Percentiles rank a stretch among this genome's conserved stretches.
Evolutionary conservation across 2,329 filamentous ascomycete genomes (phyloP).

Genomic region (Myotisia sp.): DNA sequence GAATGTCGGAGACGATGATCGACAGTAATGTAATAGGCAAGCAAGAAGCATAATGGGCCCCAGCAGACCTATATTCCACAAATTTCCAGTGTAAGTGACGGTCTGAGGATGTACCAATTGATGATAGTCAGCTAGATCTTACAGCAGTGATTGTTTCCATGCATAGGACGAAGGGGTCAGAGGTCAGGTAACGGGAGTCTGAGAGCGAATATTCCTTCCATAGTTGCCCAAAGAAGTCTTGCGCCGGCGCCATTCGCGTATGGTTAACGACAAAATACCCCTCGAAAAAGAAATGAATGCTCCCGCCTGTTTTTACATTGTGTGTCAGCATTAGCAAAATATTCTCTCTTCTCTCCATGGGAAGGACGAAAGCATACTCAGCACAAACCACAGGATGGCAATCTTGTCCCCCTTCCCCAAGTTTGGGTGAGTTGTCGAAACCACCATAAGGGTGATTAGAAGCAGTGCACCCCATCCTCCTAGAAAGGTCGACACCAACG

Average conservation of each 20-base stretch:
- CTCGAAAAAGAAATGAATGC: constrained; percentile 67
- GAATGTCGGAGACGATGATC: constrained; percentile 45
- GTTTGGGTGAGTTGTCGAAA: constrained; percentile 39
- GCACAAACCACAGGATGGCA: constrained; percentile 59
- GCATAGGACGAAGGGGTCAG: constrained; percentile 71
- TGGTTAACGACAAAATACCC: constrained; percentile 68
- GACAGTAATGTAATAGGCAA: constrained; percentile 40
- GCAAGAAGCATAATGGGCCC: constrained; percentile 47
- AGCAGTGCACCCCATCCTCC: constrained; percentile 45
- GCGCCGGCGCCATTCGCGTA: constrained; percentile 47
- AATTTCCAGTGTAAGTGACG: no score
- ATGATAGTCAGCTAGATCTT: constrained; percentile 20
- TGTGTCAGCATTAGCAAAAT: constrained; percentile 3
- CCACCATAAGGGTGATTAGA: constrained; percentile 39
- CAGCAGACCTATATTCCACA: constrained; percentile 38
- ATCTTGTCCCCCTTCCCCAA: constrained; percentile 42
- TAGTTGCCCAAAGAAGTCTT: constrained; percentile 65
- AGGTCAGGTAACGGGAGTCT: constrained; percentile 73
- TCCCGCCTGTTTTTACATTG: constrained; percentile 24
- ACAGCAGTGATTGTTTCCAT: constrained; percentile 73
- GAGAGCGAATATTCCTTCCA: constrained; percentile 89
- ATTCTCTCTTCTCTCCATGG: background rate
- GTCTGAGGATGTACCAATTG: constrained; percentile 3
- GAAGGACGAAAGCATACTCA: constrained; percentile 40
- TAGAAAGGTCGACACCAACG: constrained; percentile 47